These are phyloP conservation scores for Annona cherimola DNA, from an alignment of 164 flowering plant genomes.

Conservation along the genomic window DNA sequence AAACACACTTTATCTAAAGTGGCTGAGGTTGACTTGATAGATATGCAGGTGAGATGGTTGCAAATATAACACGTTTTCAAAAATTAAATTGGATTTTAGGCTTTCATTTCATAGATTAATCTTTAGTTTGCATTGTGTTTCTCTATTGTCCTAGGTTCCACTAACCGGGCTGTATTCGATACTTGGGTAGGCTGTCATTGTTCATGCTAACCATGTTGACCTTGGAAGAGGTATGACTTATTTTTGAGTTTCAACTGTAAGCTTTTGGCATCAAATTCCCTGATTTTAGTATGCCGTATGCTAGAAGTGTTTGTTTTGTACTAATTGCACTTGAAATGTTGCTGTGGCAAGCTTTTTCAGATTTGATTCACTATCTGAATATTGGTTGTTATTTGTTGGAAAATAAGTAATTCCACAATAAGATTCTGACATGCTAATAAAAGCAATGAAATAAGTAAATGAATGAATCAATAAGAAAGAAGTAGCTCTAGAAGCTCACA, in stretches of 20 bases:
- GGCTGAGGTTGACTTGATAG: conserved; percentile 64
- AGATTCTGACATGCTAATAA: too few relatives aligned
- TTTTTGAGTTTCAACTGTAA: not conserved
- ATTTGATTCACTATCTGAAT: not conserved
- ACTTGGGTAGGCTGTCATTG: conserved; percentile 87
- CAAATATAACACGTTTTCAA: not conserved
- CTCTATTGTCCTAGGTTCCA: conserved; percentile 44
- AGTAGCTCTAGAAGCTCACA: too few relatives aligned
- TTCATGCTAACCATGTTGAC: conserved; percentile 94
- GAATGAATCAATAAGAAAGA: too few relatives aligned
- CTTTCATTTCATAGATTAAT: not conserved
- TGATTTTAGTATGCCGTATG: conserved; percentile 6
- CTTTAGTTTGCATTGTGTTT: not conserved
- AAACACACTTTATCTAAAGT: conserved; percentile 38
- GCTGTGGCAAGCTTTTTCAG: not conserved
- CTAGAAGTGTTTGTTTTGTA: not conserved
- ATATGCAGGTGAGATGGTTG: conserved; percentile 43
- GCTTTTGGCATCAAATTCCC: not conserved
- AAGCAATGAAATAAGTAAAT: too few relatives aligned
- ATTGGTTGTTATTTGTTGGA: too few relatives aligned
- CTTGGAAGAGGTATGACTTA: conserved; percentile 66
- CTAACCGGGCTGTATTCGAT: conserved; percentile 72
- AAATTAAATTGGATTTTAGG: not conserved
- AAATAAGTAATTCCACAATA: too few relatives aligned
- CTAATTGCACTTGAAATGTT: not conserved